Base-by-base conservation (phyloP, 805 yeast genomes). In the Yamadazyma akitaensis region DNA sequence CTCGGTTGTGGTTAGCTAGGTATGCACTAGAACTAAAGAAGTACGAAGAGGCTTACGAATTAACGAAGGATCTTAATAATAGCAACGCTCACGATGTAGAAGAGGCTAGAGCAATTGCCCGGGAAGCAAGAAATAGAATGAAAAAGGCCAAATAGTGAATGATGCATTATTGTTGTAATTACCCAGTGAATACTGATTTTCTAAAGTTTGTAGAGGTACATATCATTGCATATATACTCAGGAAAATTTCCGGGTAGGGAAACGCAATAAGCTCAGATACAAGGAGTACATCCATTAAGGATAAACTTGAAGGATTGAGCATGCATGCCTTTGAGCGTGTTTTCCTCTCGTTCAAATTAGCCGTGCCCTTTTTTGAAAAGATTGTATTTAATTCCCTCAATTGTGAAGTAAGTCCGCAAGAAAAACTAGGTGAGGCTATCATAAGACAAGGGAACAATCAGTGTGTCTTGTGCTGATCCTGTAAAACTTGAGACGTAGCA, bases 1-100 rank as follows among this genome's bases (percentile, higher is more conserved):
- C 97, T 0, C 71, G 94, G 36, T 68, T 91, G 44, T 91, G 97
- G 97, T 67, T 91, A 21, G 96, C 97, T 1, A 76, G 81, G 43
- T 67, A 76, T 53, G 91, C 89, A 39, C 63, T 83, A 49, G 72
- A 71, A 14, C 64, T 66, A 35, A 70, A 76, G 12, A 79, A 81
- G 50, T 90, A 77, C 70, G 80, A 80, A 40, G 75, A 70, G 46
- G 96, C 97, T 0, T 82, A 82, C 51, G 79, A 75, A 42, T 80
- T 85, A 59, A 94, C 96, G 1, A 77, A 80, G 45, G 87, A 82
- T 47, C 74, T 89, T 53, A 67, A 66, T 40, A 67, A 67, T 44
- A 95, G 92, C 25, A 79, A 85, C n/a, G 84, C 90, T 11, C 88
- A 83, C 47, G 95, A 87, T 58, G 80, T 90, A 16, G 97, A 90